Base-by-base conservation (phyloP, 1,284 basidiomycete species). In the Omphalotus olearius region DNA sequence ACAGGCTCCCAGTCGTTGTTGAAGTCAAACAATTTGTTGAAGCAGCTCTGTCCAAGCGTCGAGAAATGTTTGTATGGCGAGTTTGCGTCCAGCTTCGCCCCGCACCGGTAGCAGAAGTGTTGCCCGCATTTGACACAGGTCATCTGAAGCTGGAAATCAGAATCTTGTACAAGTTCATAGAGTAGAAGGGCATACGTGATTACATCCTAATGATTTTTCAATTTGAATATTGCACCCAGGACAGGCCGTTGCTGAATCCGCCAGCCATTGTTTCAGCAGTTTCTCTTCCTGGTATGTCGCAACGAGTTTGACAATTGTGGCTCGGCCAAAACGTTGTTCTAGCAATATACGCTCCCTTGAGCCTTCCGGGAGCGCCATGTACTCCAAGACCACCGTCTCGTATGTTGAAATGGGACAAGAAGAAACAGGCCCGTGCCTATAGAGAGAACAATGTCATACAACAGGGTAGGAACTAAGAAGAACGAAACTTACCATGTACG, bases 81-180 rank as follows among this genome's bases (percentile, higher is more conserved):
- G 7, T 55, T 59, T 6, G 69, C 63, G 1, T 66, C 55, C 39
- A 91, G 64, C 57, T 72, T 76, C 2, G 65, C 56, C 7, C 84
- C 87, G 61, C 88, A 91, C 4, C 83, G 76, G 60, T 88, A 91
- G 69, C 89, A 92, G 60, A 91, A 91, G 61, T 92, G 88, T 42
- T 77, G 70, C 16, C 65, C 59, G 66, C 86, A 90, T 56, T 82
- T 82, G 18, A 70, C 66, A 61, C 88, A 91, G 6, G 79, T 86
- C 85, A 89, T 89, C 85, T 88, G 56, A 38, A 10, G 23, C 18
- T 54, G 25, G 47, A 16, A 52, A 20, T 55, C 37, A 57, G 30
- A 51, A n/a, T 50, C 20, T n/a, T n/a, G n/a, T n/a, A n/a, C n/a
- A n/a, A 25, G n/a, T 53, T 43, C 39, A 42, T 36, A 28, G 18